Conservation (phyloP, 495 filamentous ascomycete genomes). For the Pseudevernia furfuracea region DNA sequence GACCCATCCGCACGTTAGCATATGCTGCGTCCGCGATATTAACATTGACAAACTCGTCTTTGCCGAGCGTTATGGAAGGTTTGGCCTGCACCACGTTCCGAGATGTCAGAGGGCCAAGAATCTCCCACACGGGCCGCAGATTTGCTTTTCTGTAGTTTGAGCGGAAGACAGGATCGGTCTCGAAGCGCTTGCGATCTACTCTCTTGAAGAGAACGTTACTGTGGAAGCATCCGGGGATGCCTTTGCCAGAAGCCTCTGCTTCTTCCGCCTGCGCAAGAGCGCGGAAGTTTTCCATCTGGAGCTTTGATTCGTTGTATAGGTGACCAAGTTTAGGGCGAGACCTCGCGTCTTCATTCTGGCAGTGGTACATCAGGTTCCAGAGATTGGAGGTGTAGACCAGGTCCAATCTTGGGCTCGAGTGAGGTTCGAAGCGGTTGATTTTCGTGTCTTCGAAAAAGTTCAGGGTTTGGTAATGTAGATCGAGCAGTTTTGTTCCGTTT, state of each 20-base stretch:
- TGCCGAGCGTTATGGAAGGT: not conserved
- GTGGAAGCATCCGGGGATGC: conserved; percentile 9
- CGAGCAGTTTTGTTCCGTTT: conserved; percentile 1
- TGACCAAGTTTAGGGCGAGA: not conserved
- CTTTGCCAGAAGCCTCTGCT: not conserved
- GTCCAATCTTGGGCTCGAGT: conserved; percentile 23
- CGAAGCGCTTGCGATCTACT: conserved; percentile 15
- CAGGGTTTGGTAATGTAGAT: not conserved
- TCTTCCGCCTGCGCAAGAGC: not conserved
- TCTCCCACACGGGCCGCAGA: not conserved
- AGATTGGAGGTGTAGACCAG: conserved; percentile 45
- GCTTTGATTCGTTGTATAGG: conserved; percentile 1
- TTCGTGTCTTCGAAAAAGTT: not conserved
- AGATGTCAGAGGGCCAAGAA: not conserved
- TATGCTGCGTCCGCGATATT: not conserved
- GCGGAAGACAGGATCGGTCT: conserved; percentile 12
- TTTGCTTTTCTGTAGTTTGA: conserved; percentile 5
- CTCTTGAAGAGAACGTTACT: conserved; percentile 15
- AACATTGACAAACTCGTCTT: not conserved
- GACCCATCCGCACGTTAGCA: not conserved
- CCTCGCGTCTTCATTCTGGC: conserved; percentile 3
- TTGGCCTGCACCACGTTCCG: not conserved
- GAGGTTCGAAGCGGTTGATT: conserved; percentile 17
- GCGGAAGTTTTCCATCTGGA: conserved; percentile 9
- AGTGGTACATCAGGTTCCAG: conserved; percentile 12